A percentile compares a stretch with the other conserved stretches of the same genome.
These are phyloP conservation scores for Neurospora sp. DNA, from an alignment of 495 filamentous ascomycete genomes.

Conservation along the genomic window DNA sequence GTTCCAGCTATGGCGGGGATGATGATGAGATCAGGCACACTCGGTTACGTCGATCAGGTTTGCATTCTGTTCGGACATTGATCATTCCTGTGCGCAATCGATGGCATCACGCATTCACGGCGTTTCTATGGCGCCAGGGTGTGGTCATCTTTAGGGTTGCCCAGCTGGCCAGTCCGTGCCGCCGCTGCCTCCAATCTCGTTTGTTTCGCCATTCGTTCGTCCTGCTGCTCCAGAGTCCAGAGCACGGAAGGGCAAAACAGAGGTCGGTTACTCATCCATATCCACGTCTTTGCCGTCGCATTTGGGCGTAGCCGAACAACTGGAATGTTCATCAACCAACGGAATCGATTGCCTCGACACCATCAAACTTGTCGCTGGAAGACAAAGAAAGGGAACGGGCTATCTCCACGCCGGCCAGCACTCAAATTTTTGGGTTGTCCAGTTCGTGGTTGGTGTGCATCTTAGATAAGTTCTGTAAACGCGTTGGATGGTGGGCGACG, in stretches of 20 bases:
- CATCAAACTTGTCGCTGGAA: neutral
- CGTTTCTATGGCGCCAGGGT: neutral
- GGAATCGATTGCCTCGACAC: neutral
- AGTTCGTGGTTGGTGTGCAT: neutral
- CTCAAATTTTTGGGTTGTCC: neutral
- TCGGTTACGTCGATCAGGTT: neutral
- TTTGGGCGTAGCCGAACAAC: neutral
- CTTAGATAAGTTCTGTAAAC: neutral
- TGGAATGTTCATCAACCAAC: neutral
- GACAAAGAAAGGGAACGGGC: neutral
- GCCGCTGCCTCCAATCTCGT: neutral
- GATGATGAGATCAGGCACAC: neutral
- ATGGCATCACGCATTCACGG: neutral
- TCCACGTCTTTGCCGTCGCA: neutral
- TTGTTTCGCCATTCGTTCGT: neutral
- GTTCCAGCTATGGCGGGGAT: neutral
- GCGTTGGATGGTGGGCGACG: neutral
- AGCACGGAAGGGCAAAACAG: neutral
- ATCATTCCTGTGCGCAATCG: neutral
- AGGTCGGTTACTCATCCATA: neutral
- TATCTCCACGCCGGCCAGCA: neutral
- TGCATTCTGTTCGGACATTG: neutral
- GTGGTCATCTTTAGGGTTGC: neutral
- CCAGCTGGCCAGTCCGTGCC: neutral
- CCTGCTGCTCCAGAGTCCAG: neutral